Evolutionary conservation across 768 basidiomycete species (phyloP).

Genomic region (Suillus fuscotomentosus): DNA sequence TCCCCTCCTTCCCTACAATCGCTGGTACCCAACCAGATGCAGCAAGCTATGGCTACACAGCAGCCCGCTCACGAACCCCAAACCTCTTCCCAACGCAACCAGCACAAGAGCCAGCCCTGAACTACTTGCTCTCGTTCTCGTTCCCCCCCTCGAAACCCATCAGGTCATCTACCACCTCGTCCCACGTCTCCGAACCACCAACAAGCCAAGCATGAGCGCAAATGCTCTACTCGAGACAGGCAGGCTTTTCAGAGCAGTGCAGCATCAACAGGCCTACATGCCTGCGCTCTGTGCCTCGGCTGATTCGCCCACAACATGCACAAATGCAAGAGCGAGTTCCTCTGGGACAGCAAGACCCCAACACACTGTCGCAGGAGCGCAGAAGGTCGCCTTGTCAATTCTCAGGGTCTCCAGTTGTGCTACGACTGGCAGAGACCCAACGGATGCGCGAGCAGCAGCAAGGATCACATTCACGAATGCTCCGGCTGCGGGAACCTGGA

Average conservation of each 20-base stretch:
- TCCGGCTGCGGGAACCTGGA: conserved; percentile 35
- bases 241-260: background rate
- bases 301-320: conserved; percentile 22
- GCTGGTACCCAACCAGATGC: no score
- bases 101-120: no score
- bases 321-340: conserved; percentile 14
- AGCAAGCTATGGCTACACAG: no score
- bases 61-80: no score
- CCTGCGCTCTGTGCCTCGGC: conserved; percentile 35
- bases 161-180: accelerated
- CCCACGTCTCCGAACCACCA: background rate
- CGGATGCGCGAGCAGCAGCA: no score
- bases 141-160: background rate
- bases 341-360: conserved; percentile 19
- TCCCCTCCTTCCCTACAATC: no score
- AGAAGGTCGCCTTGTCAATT: conserved; percentile 17
- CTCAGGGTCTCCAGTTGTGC: no score
- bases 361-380: conserved; percentile 16
- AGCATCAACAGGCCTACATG: background rate
- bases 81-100: no score
- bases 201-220: no score
- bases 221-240: no score
- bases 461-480: conserved; percentile 32
- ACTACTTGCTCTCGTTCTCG: no score
- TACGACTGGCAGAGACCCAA: no score